These are phyloP conservation scores for Nemania diffusa DNA, from an alignment of 2,329 filamentous ascomycete species.

Conservation along the genomic window DNA sequence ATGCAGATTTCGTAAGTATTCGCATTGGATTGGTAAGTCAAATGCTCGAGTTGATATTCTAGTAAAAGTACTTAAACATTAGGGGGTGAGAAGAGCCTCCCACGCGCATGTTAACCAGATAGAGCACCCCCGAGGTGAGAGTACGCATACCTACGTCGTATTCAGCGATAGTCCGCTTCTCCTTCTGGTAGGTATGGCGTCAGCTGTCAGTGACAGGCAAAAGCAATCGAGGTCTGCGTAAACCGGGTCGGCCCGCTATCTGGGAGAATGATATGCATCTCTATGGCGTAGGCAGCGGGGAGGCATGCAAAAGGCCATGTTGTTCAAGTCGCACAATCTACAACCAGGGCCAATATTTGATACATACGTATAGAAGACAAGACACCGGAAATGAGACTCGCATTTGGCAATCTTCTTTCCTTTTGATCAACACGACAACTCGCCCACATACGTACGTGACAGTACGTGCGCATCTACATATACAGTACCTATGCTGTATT, in stretches of 20 bases:
- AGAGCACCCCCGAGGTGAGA: not conserved
- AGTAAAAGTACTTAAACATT: not conserved
- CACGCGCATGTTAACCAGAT: not conserved
- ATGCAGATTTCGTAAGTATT: conserved; percentile 24
- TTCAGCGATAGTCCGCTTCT: not conserved
- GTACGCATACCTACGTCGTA: no score
- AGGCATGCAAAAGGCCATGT: not conserved
- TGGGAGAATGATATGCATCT: conserved; percentile 28
- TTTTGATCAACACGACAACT: not conserved
- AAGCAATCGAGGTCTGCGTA: conserved; percentile 15
- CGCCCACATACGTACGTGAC: no score
- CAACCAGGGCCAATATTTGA: not conserved
- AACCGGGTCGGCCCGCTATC: conserved; percentile 31
- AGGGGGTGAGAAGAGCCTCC: conserved; percentile 5
- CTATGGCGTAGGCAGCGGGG: not conserved
- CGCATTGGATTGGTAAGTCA: conserved; percentile 8
- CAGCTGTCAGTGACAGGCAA: not conserved
- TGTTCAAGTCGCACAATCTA: not conserved
- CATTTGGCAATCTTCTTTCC: not conserved
- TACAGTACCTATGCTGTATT: no score
- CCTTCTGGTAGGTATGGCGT: not conserved
- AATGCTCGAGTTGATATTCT: not conserved
- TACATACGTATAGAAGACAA: not conserved
- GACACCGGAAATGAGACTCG: not conserved
- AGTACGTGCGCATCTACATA: no score